Percentiles rank a stretch among this genome's conserved stretches.
phyloP scores from a whole-genome alignment of 169 alveolate genomes.

The Plasmodium reichenowi region DNA sequence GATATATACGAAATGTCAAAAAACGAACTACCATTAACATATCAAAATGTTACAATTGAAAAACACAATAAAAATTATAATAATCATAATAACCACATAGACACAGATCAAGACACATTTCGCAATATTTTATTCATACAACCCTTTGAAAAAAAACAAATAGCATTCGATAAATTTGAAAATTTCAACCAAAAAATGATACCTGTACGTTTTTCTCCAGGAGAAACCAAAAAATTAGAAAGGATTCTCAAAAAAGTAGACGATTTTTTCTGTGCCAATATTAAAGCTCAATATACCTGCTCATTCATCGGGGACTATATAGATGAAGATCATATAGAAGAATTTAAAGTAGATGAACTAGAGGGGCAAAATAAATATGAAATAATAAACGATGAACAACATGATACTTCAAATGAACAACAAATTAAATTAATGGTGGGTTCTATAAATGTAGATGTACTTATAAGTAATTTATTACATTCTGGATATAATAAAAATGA shows the following conservation, averaged over 20 bases:
- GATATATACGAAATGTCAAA: too few relatives aligned
- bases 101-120: neutral
- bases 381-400: neutral
- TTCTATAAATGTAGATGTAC: constrained; percentile 28
- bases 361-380: neutral
- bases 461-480: constrained; percentile 14
- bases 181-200: constrained; percentile 40
- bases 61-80: neutral
- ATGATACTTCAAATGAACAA: constrained; percentile 1
- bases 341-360: neutral
- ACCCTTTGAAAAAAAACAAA: constrained; percentile 33
- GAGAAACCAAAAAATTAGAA: constrained; percentile 32
- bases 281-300: constrained; percentile 14
- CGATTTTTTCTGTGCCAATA: constrained; percentile 31
- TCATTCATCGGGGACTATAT: constrained; percentile 45
- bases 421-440: constrained; percentile 44
- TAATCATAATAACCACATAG: neutral
- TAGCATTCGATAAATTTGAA: constrained; percentile 19
- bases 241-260: constrained; percentile 36
- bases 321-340: constrained; percentile 49
- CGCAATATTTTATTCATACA: constrained; percentile 19
- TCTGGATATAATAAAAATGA: constrained; percentile 23
- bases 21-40: too few relatives aligned
- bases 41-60: too few relatives aligned
- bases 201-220: constrained; percentile 32